phyloP scores from a whole-genome alignment of 2,329 filamentous ascomycete species.

The Metarhizium humberi region DNA sequence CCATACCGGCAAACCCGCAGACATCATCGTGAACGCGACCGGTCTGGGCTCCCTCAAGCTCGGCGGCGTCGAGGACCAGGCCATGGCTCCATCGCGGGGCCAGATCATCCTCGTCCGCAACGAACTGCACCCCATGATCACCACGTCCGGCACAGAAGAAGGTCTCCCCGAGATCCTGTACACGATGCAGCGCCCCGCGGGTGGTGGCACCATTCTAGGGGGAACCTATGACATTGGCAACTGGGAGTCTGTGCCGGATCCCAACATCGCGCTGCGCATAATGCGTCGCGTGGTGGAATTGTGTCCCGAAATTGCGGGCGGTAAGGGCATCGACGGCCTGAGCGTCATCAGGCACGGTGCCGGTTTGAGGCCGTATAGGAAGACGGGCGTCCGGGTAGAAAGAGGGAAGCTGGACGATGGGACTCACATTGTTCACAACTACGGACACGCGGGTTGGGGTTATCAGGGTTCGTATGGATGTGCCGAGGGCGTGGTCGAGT shows the following conservation, averaged over 20 bases:
- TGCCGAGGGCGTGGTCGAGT: conserved; percentile 53
- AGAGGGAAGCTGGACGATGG: conserved; percentile 40
- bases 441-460: conserved; percentile 72
- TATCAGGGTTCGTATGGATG: conserved; percentile 65
- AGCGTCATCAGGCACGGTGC: conserved; percentile 75
- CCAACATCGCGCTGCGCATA: conserved; percentile 70
- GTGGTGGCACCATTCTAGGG: conserved; percentile 80
- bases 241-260: conserved; percentile 73
- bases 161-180: conserved; percentile 65
- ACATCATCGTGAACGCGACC: conserved; percentile 76
- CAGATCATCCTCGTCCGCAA: conserved; percentile 82
- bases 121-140: conserved; percentile 60
- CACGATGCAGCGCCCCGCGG: conserved; percentile 69
- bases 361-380: conserved; percentile 66
- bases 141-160: conserved; percentile 64
- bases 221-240: conserved; percentile 72
- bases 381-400: conserved; percentile 67
- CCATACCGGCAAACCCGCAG: conserved; percentile 47
- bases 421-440: conserved; percentile 66
- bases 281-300: conserved; percentile 67
- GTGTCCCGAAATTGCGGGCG: conserved; percentile 53
- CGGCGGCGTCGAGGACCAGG: conserved; percentile 70
- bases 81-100: conserved; percentile 67
- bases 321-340: conserved; percentile 62
- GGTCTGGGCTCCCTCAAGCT: conserved; percentile 67